These are phyloP conservation scores for Torulaspora indica DNA, from an alignment of 805 yeast species.

Conservation along the genomic window DNA sequence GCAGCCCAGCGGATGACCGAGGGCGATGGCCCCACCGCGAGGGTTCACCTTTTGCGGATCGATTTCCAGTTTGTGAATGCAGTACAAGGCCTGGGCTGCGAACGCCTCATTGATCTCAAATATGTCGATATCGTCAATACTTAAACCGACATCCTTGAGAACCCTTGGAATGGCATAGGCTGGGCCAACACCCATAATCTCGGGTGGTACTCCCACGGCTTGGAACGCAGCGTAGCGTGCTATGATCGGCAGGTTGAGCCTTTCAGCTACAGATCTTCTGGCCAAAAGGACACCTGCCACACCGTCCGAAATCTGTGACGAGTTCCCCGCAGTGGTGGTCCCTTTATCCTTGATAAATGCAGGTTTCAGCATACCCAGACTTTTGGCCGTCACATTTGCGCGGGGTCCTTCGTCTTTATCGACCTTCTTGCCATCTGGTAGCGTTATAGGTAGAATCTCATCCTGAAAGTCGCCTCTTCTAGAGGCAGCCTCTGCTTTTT, in stretches of 20 bases:
- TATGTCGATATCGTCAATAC: constrained; percentile 60
- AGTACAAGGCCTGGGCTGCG: constrained; percentile 88
- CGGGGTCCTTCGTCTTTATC: constrained; percentile 88
- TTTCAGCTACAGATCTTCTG: constrained; percentile 79
- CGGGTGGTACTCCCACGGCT: constrained; percentile 92
- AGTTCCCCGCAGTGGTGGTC: constrained; percentile 89
- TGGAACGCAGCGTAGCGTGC: constrained; percentile 79
- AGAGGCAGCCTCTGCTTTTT: constrained; percentile 77
- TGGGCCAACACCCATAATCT: constrained; percentile 97
- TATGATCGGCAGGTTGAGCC: constrained; percentile 61
- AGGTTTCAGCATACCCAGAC: constrained; percentile 71
- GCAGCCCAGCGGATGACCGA: constrained; percentile 91
- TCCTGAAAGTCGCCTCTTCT: constrained; percentile 70
- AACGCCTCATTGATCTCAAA: constrained; percentile 95
- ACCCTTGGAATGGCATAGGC: constrained; percentile 90
- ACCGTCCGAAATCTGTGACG: constrained; percentile 94
- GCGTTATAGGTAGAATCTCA: constrained; percentile 79
- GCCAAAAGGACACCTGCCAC: constrained; percentile 86
- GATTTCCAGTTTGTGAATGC: constrained; percentile 60
- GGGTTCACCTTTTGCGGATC: constrained; percentile 74
- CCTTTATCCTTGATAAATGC: constrained; percentile 78
- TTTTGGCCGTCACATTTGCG: constrained; percentile 72
- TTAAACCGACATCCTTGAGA: constrained; percentile 55
- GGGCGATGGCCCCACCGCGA: constrained; percentile 93
- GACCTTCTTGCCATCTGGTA: constrained; percentile 45